Evolutionary conservation across 2,329 filamentous ascomycete genomes (phyloP).

Genomic region (Clonostachys rhizophaga): DNA sequence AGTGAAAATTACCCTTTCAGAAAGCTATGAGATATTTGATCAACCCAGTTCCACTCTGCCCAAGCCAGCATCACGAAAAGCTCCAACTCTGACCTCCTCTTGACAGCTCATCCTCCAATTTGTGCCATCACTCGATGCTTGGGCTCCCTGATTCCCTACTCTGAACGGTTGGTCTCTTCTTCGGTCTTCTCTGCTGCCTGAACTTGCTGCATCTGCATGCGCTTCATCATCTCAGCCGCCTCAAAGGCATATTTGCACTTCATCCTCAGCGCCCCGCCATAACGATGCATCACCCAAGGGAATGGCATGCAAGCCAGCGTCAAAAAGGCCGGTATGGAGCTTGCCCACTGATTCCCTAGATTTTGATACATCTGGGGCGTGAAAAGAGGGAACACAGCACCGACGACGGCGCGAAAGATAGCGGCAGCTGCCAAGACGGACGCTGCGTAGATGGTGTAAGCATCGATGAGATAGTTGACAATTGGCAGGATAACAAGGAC

Average conservation of each 20-base stretch:
- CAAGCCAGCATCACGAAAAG: too few relatives aligned
- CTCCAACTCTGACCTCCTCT: too few relatives aligned
- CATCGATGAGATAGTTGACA: constrained; percentile 54
- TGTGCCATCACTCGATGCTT: too few relatives aligned
- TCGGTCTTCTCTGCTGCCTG: too few relatives aligned
- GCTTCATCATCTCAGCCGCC: not conserved
- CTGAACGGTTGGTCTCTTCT: too few relatives aligned
- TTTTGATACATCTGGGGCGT: constrained; percentile 45
- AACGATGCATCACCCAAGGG: constrained; percentile 57
- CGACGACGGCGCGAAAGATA: constrained; percentile 36
- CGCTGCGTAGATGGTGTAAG: constrained; percentile 24
- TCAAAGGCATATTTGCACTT: constrained; percentile 51
- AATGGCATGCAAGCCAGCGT: constrained; percentile 57
- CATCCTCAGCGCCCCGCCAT: constrained; percentile 43
- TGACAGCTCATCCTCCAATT: too few relatives aligned
- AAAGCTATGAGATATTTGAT: too few relatives aligned
- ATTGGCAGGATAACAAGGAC: constrained; percentile 14
- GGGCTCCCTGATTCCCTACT: too few relatives aligned
- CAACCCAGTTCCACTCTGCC: too few relatives aligned
- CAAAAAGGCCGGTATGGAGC: constrained; percentile 64
- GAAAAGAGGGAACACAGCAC: constrained; percentile 32
- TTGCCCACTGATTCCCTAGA: constrained; percentile 68
- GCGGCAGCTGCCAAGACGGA: constrained; percentile 50
- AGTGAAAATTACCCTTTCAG: too few relatives aligned
- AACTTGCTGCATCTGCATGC: too few relatives aligned